phyloP scores from a whole-genome alignment of 306 rosid genomes.

The Malus orientalis region DNA sequence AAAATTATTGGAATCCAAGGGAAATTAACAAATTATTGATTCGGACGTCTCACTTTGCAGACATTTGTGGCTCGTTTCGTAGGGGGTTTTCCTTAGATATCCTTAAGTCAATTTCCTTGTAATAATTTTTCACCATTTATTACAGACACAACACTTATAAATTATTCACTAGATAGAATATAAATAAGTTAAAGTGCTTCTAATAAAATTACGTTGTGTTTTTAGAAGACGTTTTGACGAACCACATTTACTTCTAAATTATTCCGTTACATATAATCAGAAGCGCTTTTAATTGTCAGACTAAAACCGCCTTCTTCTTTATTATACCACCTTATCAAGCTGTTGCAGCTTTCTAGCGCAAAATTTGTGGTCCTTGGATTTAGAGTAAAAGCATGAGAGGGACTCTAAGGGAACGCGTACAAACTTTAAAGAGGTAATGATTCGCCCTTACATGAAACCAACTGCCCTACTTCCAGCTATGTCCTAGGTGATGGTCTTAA shows the following conservation, averaged over 20 bases:
- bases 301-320: too few relatives aligned
- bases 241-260: too few relatives aligned
- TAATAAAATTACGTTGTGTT: too few relatives aligned
- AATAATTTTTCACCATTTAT: not conserved
- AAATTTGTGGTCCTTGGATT: slow-evolving; percentile 37
- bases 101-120: not conserved
- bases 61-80: not conserved
- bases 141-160: not conserved
- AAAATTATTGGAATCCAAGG: not conserved
- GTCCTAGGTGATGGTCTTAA: not conserved
- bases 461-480: slow-evolving; percentile 11
- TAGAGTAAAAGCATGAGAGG: slow-evolving; percentile 20
- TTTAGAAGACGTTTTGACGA: too few relatives aligned
- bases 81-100: too few relatives aligned
- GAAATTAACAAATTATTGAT: too few relatives aligned
- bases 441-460: not conserved
- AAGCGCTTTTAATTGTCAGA: too few relatives aligned
- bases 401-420: too few relatives aligned
- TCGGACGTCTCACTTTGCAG: not conserved
- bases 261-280: accelerated
- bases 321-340: not conserved
- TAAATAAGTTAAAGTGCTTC: too few relatives aligned
- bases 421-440: not conserved
- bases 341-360: not conserved
- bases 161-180: too few relatives aligned